A percentile compares a stretch with the other conserved stretches of the same genome.
These are phyloP conservation scores for Carallia pectinifolia DNA, from an alignment of 345 rosid species.

Conservation along the genomic window DNA sequence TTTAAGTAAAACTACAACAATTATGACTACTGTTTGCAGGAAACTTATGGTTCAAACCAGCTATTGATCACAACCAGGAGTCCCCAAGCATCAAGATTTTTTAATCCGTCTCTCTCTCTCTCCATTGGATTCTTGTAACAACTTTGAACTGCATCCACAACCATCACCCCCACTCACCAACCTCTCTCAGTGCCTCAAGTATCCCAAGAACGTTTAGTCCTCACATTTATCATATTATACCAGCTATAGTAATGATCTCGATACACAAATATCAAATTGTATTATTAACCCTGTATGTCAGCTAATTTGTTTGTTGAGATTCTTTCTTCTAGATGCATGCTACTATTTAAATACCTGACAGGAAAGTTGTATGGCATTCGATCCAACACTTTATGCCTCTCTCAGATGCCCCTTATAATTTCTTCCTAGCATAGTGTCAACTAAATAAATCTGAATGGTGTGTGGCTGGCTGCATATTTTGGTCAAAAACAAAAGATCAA, in stretches of 20 bases:
- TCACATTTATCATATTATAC: neutral
- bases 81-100: no score
- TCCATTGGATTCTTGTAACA: neutral
- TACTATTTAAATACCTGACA: neutral
- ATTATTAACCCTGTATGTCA: no score
- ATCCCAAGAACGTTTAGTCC: neutral
- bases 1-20: neutral
- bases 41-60: no score
- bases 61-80: no score
- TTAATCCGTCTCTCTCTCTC: neutral
- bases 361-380: neutral
- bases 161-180: neutral
- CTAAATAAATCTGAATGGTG: no score
- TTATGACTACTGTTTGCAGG: neutral
- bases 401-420: neutral
- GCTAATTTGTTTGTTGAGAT: neutral
- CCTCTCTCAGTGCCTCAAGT: neutral
- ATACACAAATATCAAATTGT: no score
- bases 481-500: no score
- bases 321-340: neutral
- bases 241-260: neutral
- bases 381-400: neutral
- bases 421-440: neutral
- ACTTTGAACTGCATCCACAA: neutral
- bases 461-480: no score